These are phyloP conservation scores for Penicillium lagena DNA, from an alignment of 495 filamentous ascomycete species.

Conservation along the genomic window DNA sequence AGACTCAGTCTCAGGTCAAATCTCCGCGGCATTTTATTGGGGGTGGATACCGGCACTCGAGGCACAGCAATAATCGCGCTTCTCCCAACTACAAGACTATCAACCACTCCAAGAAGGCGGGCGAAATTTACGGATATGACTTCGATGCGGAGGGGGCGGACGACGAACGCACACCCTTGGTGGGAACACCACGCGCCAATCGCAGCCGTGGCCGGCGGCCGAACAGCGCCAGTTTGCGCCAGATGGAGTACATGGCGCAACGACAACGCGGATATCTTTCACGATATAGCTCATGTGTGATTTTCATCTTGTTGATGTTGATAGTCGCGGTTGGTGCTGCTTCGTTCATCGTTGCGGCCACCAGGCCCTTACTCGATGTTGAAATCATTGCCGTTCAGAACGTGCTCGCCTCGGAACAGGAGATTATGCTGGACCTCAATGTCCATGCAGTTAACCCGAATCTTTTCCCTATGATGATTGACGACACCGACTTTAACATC, in stretches of 20 bases:
- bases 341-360: constrained; percentile 83
- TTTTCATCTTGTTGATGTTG: constrained; percentile 66
- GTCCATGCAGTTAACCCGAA: constrained; percentile 89
- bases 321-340: constrained; percentile 73
- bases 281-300: constrained; percentile 72
- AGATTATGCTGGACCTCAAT: constrained; percentile 91
- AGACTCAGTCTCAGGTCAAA: constrained; percentile 41
- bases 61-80: constrained; percentile 26
- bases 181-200: constrained; percentile 56
- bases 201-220: constrained; percentile 57
- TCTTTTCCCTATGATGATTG: constrained; percentile 74
- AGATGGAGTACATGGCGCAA: constrained; percentile 69
- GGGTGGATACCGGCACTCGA: constrained; percentile 26
- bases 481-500: constrained; percentile 79
- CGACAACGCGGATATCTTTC: constrained; percentile 58
- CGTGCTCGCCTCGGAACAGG: constrained; percentile 87
- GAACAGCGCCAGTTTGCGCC: constrained; percentile 55
- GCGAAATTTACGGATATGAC: constrained; percentile 56
- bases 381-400: constrained; percentile 72
- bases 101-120: constrained; percentile 43
- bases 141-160: constrained; percentile 74
- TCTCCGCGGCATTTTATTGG: constrained; percentile 54
- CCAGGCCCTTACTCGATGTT: constrained; percentile 77
- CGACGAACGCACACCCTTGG: constrained; percentile 83
- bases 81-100: constrained; percentile 34